A percentile compares a stretch with the other conserved stretches of the same genome.
Evolutionary conservation across 1,139 yeast genomes (phyloP).

Genomic region (Spathaspora sp.): DNA sequence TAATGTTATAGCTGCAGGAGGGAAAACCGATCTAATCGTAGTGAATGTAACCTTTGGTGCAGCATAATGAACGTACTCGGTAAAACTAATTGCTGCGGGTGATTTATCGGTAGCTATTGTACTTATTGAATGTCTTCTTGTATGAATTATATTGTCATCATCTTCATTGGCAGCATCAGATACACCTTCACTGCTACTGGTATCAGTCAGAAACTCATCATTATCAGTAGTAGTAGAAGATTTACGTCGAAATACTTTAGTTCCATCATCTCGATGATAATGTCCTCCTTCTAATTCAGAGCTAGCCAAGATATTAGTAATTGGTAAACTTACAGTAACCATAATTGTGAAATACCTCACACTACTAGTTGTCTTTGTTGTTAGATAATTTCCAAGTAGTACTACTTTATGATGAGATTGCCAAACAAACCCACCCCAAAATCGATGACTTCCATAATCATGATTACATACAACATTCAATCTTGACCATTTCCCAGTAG

Average conservation of each 20-base stretch:
- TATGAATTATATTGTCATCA: constrained; percentile 7
- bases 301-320: constrained; percentile 57
- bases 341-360: constrained; percentile 58
- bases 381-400: constrained; percentile 50
- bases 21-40: constrained; percentile 65
- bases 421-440: constrained; percentile 74
- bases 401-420: constrained; percentile 70
- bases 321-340: constrained; percentile 63
- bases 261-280: constrained; percentile 22
- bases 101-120: constrained; percentile 15
- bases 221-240: constrained; percentile 9
- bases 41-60: constrained; percentile 70
- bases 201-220: constrained; percentile 19
- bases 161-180: constrained; percentile 7
- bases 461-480: constrained; percentile 58
- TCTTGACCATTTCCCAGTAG: constrained; percentile 66
- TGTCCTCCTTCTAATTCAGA: constrained; percentile 39
- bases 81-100: constrained; percentile 44
- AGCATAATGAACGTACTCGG: constrained; percentile 72
- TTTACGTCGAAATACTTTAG: constrained; percentile 17
- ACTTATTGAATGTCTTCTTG: constrained; percentile 10
- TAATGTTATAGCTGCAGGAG: constrained; percentile 72
- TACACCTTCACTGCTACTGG: constrained; percentile 14
- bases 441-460: constrained; percentile 54
- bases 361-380: constrained; percentile 50